These are phyloP conservation scores for Debaryomyces maramus DNA, from an alignment of 805 yeast genomes.

Conservation along the genomic window DNA sequence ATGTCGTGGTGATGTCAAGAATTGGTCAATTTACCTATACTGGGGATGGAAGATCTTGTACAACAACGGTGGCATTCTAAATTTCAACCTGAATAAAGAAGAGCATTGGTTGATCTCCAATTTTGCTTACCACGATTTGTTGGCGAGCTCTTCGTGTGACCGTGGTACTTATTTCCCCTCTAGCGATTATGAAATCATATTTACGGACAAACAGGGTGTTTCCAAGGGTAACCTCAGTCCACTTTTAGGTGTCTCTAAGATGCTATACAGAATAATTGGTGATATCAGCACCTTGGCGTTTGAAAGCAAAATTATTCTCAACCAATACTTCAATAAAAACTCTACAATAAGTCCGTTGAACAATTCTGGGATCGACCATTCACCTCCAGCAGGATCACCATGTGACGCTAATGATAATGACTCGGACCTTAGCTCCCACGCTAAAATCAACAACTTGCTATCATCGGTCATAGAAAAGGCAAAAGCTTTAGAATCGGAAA, in stretches of 20 bases:
- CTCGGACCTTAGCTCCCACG: conserved; percentile 26
- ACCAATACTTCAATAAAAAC: conserved; percentile 10
- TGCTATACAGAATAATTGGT: conserved; percentile 64
- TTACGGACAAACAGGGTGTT: conserved; percentile 34
- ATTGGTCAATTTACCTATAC: conserved; percentile 68
- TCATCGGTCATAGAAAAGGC: conserved; percentile 30
- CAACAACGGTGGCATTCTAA: conserved; percentile 62
- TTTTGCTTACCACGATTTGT: conserved; percentile 78
- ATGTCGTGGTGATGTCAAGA: conserved; percentile 75
- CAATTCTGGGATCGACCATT: conserved; percentile 14
- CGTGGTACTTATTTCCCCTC: conserved; percentile 67
- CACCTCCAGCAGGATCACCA: neutral
- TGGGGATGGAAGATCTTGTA: conserved; percentile 66
- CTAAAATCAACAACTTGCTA: conserved; percentile 20
- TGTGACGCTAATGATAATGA: conserved; percentile 16
- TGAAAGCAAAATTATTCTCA: conserved; percentile 40
- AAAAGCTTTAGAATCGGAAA: conserved; percentile 45
- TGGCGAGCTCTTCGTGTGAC: conserved; percentile 59
- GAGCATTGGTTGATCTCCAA: conserved; percentile 74
- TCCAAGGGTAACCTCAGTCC: conserved; percentile 58
- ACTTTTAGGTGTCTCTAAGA: conserved; percentile 69
- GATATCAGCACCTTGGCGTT: conserved; percentile 63
- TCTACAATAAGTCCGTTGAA: neutral
- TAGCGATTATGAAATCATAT: conserved; percentile 56
- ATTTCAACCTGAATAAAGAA: conserved; percentile 51